These are phyloP conservation scores for Stentor roeselii DNA, from an alignment of 73 alveolate species.

Conservation along the genomic window DNA sequence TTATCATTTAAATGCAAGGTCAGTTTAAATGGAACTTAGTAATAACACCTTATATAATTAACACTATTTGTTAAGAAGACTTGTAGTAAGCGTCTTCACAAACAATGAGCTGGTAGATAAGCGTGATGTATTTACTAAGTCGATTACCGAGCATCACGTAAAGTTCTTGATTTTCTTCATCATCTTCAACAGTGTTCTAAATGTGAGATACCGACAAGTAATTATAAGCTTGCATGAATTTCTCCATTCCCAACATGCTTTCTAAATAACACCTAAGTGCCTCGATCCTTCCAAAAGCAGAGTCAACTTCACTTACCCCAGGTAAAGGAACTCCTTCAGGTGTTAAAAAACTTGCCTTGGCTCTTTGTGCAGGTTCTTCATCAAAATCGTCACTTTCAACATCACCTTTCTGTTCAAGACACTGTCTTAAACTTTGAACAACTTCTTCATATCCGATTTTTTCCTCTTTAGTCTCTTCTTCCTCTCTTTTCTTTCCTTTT, in stretches of 20 bases:
- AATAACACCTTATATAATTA: too few species aligned
- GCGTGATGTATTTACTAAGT: constrained; percentile 57
- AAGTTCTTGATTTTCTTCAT: constrained; percentile 50
- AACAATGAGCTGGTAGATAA: constrained; percentile 82
- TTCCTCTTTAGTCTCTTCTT: constrained; percentile 30
- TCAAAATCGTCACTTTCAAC: constrained; percentile 51
- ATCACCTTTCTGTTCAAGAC: constrained; percentile 44
- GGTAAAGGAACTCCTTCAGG: constrained; percentile 58
- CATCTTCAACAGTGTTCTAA: constrained; percentile 32
- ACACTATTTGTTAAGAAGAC: too few species aligned
- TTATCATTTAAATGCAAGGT: too few species aligned
- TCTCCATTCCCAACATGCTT: constrained; percentile 55
- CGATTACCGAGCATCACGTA: constrained; percentile 55
- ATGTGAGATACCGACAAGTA: constrained; percentile 29
- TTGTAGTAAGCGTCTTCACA: constrained; percentile 88
- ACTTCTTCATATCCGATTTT: constrained; percentile 33
- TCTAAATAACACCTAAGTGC: constrained; percentile 81
- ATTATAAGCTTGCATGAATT: constrained; percentile 67
- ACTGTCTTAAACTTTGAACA: constrained; percentile 32
- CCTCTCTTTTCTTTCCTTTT: not conserved
- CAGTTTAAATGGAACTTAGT: too few species aligned
- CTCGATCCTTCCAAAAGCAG: constrained; percentile 75
- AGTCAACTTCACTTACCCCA: constrained; percentile 68
- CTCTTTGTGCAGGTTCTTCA: constrained; percentile 47
- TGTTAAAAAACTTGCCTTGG: constrained; percentile 30